Evolutionary conservation across 768 basidiomycete species (phyloP), one percentile per base, ranked within the genome.

Genomic region (Fistulinella prunicolor): DNA sequence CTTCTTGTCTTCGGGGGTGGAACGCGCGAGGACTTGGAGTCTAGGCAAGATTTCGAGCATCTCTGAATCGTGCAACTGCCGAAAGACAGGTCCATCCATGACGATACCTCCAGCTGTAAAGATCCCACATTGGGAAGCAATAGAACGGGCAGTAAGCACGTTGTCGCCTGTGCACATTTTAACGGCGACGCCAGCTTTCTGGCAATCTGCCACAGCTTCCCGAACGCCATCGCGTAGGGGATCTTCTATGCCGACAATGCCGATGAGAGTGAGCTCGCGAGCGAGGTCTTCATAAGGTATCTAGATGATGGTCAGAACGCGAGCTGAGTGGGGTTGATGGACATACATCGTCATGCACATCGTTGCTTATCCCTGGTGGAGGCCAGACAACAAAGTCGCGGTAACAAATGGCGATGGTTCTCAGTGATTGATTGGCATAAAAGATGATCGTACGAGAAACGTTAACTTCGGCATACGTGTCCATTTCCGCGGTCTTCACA

Each of bases 111-210:
- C 94, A 3, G 86, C 69, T 16, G 86, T 88, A 72, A 88, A 98
- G 64, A 98, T 97, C 32, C 94, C 94, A 60, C 95, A 98, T 61
- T 99, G 95, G 1, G 79, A 77, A 19, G 96, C 95, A 59, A 99
- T 99, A 7, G 94, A 96, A n/a, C 93, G 83, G 42, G 90, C 91
- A 0, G 90, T 94, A 43, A 97, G 81, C 42, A 94, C 91, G 55
- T 96, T 97, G 68, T 98, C 94, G 55, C 95, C 96, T 0, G 96
- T 98, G 65, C 92, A 95, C 94, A 97, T 99, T 73, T 96, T 97
- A 71, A 98, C 85, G 20, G 78, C 75, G 13, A 99, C 94, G 52
- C 95, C 94, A 35, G 96, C 95, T 44, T 75, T 78, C 59, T 83
- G 83, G 62, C 94, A 97, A 60, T 89, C 84, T 37, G 79, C 75